Base-by-base conservation (phyloP, 306 rosid genomes). In the Medicago arabica region DNA sequence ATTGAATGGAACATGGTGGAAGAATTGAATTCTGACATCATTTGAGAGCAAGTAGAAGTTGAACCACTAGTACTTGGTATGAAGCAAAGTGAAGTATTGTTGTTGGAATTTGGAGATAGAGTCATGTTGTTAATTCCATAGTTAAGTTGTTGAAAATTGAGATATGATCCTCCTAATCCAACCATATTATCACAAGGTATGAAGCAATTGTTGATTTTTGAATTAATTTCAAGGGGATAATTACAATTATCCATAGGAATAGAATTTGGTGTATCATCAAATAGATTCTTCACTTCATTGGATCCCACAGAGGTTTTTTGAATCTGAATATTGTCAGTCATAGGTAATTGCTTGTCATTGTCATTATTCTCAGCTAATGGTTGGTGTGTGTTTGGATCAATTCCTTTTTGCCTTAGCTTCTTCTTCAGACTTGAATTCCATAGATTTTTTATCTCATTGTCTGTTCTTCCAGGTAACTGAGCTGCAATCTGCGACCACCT, bases 401-500 rank as follows among this genome's bases (percentile, higher is more conserved):
- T 92, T 19, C 97, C 98, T 76, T 80, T 89, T 85, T 89, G 96
- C 78, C 88, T 87, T 4, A 95, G 88, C 90, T 92, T 95, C 96
- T 95, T 95, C 85, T 95, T 95, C 12, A 95, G 87, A 85, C 92
- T 81, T 0, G 97, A 95, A 49, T 95, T 92, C 98, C 98, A 95
- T 54, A 95, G 53, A 43, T 95, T 95, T 41, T 95, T 95, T 23
- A 95, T 95, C 86, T 95, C 98, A 68, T 95, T 95, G 60, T 92
- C 97, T 0, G 97, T 95, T 85, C 98, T 90, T 78, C 98, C 98
- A 0, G 98, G 97, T 71, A 95, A 77, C 68, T 92, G 97, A 9
- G 93, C 96, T 12, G 98, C 97, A 77, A 95, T 95, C 83, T 90
- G 98, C 23, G 98, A 95, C 98, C 98, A 92, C 83, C 98, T 94